A percentile compares a stretch with the other conserved stretches of the same genome.
Evolutionary conservation across 768 basidiomycete genomes (phyloP).

Genomic region (Lactarius deliciosus): DNA sequence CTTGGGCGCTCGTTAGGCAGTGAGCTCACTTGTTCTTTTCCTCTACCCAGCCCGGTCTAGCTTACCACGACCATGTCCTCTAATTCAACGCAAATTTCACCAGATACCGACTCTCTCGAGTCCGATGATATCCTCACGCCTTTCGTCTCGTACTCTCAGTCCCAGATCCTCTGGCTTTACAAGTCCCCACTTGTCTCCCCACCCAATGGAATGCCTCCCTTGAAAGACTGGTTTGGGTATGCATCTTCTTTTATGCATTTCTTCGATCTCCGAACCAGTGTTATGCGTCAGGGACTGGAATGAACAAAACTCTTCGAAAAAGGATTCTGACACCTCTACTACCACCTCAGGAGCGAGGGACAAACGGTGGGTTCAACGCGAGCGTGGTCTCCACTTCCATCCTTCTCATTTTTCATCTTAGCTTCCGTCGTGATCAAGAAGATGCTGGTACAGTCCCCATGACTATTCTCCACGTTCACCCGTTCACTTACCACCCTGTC

Average conservation of each 20-base stretch:
- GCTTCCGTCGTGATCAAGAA: slow-evolving; percentile 75
- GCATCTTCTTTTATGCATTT: slow-evolving; percentile 30
- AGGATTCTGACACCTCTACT: slow-evolving; percentile 60
- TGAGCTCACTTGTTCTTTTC: slow-evolving; percentile 15
- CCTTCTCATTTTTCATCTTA: slow-evolving; percentile 34
- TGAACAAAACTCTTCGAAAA: slow-evolving; percentile 64
- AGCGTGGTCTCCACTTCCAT: slow-evolving; percentile 25
- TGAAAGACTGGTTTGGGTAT: slow-evolving; percentile 90
- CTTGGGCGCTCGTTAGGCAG: not conserved
- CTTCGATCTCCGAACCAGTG: slow-evolving; percentile 26
- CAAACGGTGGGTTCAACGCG: slow-evolving; percentile 50
- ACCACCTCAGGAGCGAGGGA: slow-evolving; percentile 57
- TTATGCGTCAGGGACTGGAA: slow-evolving; percentile 46
- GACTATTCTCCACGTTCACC: slow-evolving; percentile 9
- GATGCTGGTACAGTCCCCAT: slow-evolving; percentile 55
- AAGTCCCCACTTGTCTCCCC: slow-evolving; percentile 73
- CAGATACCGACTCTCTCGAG: slow-evolving; percentile 29
- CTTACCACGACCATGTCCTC: slow-evolving; percentile 19
- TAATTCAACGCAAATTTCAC: slow-evolving; percentile 12
- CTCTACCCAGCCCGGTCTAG: not conserved
- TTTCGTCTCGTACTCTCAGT: slow-evolving; percentile 66
- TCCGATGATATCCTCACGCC: slow-evolving; percentile 21
- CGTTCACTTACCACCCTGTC: slow-evolving; percentile 15
- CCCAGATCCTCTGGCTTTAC: slow-evolving; percentile 64
- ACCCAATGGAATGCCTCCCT: slow-evolving; percentile 73